A percentile compares a stretch with the other conserved stretches of the same genome.
phyloP scores from a whole-genome alignment of 2,329 filamentous ascomycete genomes.

The Pseudogymnoascus sp. region DNA sequence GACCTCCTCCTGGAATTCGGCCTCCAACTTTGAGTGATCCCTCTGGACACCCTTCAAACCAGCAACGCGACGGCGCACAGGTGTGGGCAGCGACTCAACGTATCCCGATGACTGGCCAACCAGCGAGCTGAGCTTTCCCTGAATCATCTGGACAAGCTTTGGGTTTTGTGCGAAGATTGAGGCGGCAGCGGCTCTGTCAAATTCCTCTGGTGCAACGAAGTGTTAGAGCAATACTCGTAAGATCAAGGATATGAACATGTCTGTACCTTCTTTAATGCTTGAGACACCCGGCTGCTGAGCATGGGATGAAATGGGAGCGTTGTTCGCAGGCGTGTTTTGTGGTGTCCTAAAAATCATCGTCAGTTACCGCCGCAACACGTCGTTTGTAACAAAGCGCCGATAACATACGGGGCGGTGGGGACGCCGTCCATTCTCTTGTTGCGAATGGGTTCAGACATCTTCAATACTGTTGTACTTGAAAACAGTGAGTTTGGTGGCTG shows the following conservation, averaged over 20 bases:
- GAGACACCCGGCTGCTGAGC: constrained; percentile 89
- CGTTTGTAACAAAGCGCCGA: constrained; percentile 8
- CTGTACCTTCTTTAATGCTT: constrained; percentile 94
- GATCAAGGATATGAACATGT: constrained; percentile 3
- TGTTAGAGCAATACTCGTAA: background rate
- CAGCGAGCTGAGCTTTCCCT: constrained; percentile 87
- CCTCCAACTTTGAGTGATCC: constrained; percentile 96
- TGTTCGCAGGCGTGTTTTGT: constrained; percentile 93
- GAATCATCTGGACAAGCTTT: constrained; percentile 91
- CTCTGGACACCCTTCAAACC: constrained; percentile 98
- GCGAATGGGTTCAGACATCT: constrained; percentile 60
- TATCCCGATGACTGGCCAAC: constrained; percentile 95
- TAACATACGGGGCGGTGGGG: constrained; percentile 54
- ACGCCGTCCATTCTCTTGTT: constrained; percentile 53
- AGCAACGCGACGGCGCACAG: constrained; percentile 85
- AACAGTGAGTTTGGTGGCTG: background rate
- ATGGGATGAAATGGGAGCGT: constrained; percentile 94
- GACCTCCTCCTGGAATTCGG: constrained; percentile 97
- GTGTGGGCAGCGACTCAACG: constrained; percentile 85
- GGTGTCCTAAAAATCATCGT: constrained; percentile 62
- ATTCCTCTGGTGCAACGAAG: constrained; percentile 57
- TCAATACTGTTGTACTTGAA: constrained; percentile 12
- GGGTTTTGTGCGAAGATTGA: constrained; percentile 95
- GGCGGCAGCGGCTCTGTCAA: constrained; percentile 78
- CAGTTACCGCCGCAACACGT: constrained; percentile 13